Conservation (phyloP, 768 basidiomycete genomes). For the Phlebiopsis flavidoalba region DNA sequence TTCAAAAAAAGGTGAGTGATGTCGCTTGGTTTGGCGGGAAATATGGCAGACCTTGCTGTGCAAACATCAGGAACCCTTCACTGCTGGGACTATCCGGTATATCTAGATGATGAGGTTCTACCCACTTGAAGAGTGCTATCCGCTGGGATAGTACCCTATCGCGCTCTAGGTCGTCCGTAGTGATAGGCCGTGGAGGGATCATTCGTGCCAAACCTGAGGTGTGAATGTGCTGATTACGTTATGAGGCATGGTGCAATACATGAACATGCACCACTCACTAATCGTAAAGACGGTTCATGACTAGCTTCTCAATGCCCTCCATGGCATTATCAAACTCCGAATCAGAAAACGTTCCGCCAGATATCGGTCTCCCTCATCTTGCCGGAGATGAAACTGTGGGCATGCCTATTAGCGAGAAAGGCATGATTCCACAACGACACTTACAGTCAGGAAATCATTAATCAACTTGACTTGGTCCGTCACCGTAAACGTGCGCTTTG, state of each 20-base stretch:
- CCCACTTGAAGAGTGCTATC: constrained; percentile 88
- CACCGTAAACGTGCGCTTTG: constrained; percentile 87
- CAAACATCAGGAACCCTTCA: constrained; percentile 83
- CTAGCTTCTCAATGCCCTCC: constrained; percentile 99
- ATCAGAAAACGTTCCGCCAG: constrained; percentile 75
- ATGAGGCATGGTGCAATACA: constrained; percentile 6
- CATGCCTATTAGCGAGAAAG: neutral
- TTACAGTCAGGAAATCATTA: constrained; percentile 84
- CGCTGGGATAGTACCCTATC: constrained; percentile 89
- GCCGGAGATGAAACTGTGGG: constrained; percentile 77
- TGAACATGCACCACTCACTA: constrained; percentile 54
- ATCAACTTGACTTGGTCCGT: constrained; percentile 94
- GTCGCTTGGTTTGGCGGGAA: neutral
- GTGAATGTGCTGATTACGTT: constrained; percentile 76
- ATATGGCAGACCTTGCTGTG: constrained; percentile 64
- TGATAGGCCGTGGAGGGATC: constrained; percentile 69
- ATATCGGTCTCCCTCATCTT: constrained; percentile 84
- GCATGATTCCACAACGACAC: constrained; percentile 17
- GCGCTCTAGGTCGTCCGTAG: constrained; percentile 93
- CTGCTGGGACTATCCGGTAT: constrained; percentile 71
- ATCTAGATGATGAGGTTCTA: constrained; percentile 86
- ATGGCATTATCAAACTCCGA: constrained; percentile 92
- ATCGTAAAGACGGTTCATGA: constrained; percentile 97
- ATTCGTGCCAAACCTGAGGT: constrained; percentile 69
- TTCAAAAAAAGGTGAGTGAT: constrained; percentile 22